Conservation (phyloP, 352 stramenopile species). For the Bremia lactucae region DNA sequence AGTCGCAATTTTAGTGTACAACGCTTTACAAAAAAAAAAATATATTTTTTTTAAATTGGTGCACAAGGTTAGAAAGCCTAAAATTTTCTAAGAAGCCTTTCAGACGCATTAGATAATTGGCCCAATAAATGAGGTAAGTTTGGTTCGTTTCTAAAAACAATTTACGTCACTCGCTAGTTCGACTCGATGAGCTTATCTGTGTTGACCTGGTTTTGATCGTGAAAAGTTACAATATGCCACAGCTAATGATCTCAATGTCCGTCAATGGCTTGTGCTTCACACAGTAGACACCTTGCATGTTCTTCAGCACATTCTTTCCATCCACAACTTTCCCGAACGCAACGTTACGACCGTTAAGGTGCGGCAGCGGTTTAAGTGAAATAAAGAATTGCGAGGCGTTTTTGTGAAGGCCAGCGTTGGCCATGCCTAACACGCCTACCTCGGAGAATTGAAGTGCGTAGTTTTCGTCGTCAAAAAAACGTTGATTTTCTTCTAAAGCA, state of each 20-base stretch:
- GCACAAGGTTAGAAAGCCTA: too few species aligned
- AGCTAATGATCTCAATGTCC: slow-evolving; percentile 70
- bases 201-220: too few species aligned
- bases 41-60: too few species aligned
- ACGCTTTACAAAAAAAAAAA: too few species aligned
- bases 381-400: slow-evolving; percentile 99
- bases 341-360: slow-evolving; percentile 82
- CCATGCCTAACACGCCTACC: slow-evolving; percentile 89
- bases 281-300: slow-evolving; percentile 72
- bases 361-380: slow-evolving; percentile 70
- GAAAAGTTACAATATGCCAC: slow-evolving; percentile 74
- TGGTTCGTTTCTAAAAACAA: too few species aligned
- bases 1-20: slow-evolving; percentile 97
- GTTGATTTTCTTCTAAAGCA: slow-evolving; percentile 51
- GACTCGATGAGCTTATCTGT: too few species aligned
- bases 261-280: slow-evolving; percentile 77
- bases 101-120: too few species aligned
- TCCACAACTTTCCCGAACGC: slow-evolving; percentile 83
- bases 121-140: too few species aligned
- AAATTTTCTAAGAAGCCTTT: too few species aligned
- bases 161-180: too few species aligned
- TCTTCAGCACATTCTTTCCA: slow-evolving; percentile 73
- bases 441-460: slow-evolving; percentile 81
- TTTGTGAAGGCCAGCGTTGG: slow-evolving; percentile 94
- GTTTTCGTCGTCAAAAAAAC: slow-evolving; percentile 82